Evolutionary conservation across 768 basidiomycete species (phyloP).

Genomic region (Tylopilus sp.): DNA sequence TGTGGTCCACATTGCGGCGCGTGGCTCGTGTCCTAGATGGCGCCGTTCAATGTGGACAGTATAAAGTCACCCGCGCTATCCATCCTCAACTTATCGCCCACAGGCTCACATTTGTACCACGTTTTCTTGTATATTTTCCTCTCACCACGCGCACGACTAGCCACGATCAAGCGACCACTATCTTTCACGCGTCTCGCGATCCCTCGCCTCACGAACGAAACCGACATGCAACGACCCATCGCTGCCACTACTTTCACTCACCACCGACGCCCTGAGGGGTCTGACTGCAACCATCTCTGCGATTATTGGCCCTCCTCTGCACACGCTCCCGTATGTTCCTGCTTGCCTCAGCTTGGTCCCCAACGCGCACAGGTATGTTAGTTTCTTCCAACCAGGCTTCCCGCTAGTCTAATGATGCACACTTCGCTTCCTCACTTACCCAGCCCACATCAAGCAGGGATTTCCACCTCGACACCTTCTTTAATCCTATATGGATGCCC

Average conservation of each 20-base stretch:
- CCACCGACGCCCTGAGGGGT: not conserved
- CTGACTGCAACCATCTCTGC: not conserved
- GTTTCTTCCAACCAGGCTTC: not conserved
- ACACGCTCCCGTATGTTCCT: not conserved
- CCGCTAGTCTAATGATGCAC: not conserved
- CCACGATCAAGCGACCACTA: not conserved
- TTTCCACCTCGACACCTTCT: constrained; percentile 50
- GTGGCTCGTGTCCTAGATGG: not conserved
- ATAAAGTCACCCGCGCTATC: constrained; percentile 4
- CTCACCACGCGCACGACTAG: not conserved
- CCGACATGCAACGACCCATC: not conserved
- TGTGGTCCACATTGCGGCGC: not conserved
- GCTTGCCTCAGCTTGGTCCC: not conserved
- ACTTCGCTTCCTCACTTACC: not conserved
- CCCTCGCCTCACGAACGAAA: not conserved
- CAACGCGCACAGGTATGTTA: constrained; percentile 1
- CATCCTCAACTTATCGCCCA: not conserved
- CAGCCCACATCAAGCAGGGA: constrained; percentile 23
- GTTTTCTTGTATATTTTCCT: not conserved
- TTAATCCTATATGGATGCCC: constrained; percentile 37
- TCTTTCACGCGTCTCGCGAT: not conserved
- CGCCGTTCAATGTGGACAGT: constrained; percentile 6
- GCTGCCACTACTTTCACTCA: not conserved
- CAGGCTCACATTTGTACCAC: not conserved
- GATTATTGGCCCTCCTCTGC: not conserved